Evolutionary conservation across 352 stramenopile species (phyloP).

Genomic region (Phytophthora lateralis): DNA sequence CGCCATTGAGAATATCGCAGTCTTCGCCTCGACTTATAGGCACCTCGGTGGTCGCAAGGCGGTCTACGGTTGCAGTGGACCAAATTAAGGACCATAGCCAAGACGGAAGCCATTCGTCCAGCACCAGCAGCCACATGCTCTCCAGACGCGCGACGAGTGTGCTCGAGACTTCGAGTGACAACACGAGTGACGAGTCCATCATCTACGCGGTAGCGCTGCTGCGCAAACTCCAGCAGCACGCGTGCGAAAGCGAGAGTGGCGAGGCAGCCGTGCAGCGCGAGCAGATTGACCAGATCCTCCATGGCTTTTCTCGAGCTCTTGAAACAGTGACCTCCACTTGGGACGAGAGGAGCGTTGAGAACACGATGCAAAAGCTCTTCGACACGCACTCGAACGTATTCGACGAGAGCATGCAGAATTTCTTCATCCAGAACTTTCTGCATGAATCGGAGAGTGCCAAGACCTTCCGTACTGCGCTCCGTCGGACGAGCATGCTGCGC

Average conservation of each 20-base stretch:
- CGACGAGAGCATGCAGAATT: slow-evolving; percentile 85
- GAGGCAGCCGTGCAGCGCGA: slow-evolving; percentile 49
- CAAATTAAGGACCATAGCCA: slow-evolving; percentile 24
- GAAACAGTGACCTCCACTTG: slow-evolving; percentile 46
- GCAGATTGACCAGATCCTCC: slow-evolving; percentile 65
- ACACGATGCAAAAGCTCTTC: slow-evolving; percentile 77
- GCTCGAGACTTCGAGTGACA: slow-evolving; percentile 29
- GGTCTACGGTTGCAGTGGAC: background rate
- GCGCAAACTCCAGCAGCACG: slow-evolving; percentile 57
- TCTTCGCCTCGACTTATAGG: slow-evolving; percentile 33
- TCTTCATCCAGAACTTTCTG: slow-evolving; percentile 89
- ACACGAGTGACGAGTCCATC: slow-evolving; percentile 50
- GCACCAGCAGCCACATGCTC: slow-evolving; percentile 1
- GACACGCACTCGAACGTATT: slow-evolving; percentile 83
- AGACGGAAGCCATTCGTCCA: background rate
- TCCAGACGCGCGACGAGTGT: slow-evolving; percentile 24
- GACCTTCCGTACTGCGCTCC: slow-evolving; percentile 67
- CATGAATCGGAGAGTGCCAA: slow-evolving; percentile 77
- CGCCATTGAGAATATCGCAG: slow-evolving; percentile 29
- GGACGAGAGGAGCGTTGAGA: slow-evolving; percentile 56
- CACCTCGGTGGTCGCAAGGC: slow-evolving; percentile 27
- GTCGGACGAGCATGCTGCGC: slow-evolving; percentile 75
- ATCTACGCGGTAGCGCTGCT: slow-evolving; percentile 65
- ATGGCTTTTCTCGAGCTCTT: slow-evolving; percentile 62
- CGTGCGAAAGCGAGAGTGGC: slow-evolving; percentile 34